Percentiles rank a stretch among this genome's conserved stretches.
Evolutionary conservation across 768 basidiomycete genomes (phyloP).

Genomic region (Phylloporus arenicola): DNA sequence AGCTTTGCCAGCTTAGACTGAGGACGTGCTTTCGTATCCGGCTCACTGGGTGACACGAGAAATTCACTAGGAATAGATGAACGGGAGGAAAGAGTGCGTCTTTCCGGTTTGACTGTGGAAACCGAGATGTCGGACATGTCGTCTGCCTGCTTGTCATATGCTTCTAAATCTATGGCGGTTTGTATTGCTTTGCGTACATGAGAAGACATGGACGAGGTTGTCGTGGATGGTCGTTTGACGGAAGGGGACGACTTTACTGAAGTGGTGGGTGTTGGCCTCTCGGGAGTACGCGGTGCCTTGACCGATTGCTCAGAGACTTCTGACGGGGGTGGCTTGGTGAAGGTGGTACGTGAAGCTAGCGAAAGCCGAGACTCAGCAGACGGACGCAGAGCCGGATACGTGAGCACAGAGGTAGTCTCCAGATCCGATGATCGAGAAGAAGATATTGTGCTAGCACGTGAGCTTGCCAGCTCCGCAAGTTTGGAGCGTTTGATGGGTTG

Average conservation of each 20-base stretch:
- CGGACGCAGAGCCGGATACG: slow-evolving; percentile 69
- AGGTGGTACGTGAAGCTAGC: slow-evolving; percentile 23
- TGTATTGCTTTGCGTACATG: slow-evolving; percentile 62
- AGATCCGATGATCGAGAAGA: slow-evolving; percentile 54
- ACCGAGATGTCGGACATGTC: slow-evolving; percentile 12
- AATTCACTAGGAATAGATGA: slow-evolving; percentile 14
- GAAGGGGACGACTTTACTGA: slow-evolving; percentile 26
- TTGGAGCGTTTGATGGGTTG: slow-evolving; percentile 51
- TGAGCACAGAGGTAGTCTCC: slow-evolving; percentile 59
- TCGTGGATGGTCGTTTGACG: slow-evolving; percentile 23
- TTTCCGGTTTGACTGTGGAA: slow-evolving; percentile 22
- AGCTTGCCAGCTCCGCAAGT: slow-evolving; percentile 62
- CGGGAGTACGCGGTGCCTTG: slow-evolving; percentile 23
- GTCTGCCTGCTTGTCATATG: slow-evolving; percentile 34
- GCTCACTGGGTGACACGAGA: slow-evolving; percentile 10
- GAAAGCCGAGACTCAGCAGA: slow-evolving; percentile 48
- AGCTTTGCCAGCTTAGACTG: slow-evolving; percentile 74
- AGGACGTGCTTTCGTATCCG: slow-evolving; percentile 30
- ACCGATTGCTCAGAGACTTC: slow-evolving; percentile 16
- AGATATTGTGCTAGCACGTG: slow-evolving; percentile 46
- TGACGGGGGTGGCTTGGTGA: slow-evolving; percentile 7
- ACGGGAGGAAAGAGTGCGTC: slow-evolving; percentile 19
- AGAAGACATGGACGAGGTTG: slow-evolving; percentile 50
- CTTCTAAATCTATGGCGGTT: slow-evolving; percentile 62
- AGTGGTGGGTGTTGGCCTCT: slow-evolving; percentile 10